Conservation (phyloP, 176 grass and related monocot genomes). For the Bonia amplexicaulis region DNA sequence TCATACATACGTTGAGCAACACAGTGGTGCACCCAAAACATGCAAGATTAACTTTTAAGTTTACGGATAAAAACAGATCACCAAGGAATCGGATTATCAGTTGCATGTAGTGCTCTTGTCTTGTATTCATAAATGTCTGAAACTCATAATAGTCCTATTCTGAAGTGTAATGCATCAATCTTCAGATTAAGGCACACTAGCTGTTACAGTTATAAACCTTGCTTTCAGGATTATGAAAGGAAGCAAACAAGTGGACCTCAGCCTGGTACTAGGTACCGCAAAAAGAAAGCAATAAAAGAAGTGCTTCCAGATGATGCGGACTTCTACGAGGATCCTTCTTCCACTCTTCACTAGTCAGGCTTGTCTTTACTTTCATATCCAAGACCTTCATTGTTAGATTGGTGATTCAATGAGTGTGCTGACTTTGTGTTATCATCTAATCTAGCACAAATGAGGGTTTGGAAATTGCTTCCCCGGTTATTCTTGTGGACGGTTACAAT, state of each 20-base stretch:
- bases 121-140: neutral
- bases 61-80: neutral
- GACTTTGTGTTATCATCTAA: slow-evolving; percentile 20
- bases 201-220: neutral
- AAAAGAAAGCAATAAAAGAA: slow-evolving; percentile 79
- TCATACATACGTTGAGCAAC: neutral
- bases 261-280: slow-evolving; percentile 63
- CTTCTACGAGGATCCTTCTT: slow-evolving; percentile 61
- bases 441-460: slow-evolving; percentile 66
- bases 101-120: neutral
- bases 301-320: slow-evolving; percentile 60
- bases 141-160: neutral
- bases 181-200: neutral
- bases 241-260: slow-evolving; percentile 48
- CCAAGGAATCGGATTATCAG: neutral
- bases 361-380: slow-evolving; percentile 23
- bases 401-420: neutral
- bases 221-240: slow-evolving; percentile 62
- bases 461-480: slow-evolving; percentile 67
- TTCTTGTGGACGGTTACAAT: slow-evolving; percentile 94
- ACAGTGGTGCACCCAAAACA: neutral
- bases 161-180: neutral
- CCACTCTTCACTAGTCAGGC: slow-evolving; percentile 67
- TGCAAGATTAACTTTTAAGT: neutral
- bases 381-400: neutral